Base-by-base conservation (phyloP, 768 basidiomycete species). In the Botryobasidium botryosum region DNA sequence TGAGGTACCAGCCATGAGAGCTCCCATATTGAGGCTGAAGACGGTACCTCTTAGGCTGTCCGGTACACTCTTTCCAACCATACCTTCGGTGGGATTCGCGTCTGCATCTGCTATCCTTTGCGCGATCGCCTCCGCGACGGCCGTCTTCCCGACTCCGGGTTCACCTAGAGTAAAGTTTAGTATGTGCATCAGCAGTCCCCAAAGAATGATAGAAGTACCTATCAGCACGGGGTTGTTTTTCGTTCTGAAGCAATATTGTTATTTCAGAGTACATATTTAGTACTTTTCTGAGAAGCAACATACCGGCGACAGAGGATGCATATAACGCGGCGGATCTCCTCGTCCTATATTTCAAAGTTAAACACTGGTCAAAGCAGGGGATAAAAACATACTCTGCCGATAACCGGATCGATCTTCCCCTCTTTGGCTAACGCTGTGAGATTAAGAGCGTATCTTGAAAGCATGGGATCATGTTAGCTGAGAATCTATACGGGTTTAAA, bases 61-160 rank as follows among this genome's bases (percentile, higher is more conserved):
- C 20, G 86, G 86, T 5, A 90, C 86, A 61, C 94, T 90, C 38
- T 87, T 76, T 53, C 88, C 87, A 54, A 94, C 75, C 48, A 97
- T 92, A 37, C 92, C 77, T 57, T 92, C 90, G 0, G 92, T 90
- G 5, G 96, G 76, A 33, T n/a, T n/a, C n/a, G n/a, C 32, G 10
- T 33, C 32, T 33, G 10, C 18, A 12, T 33, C 18, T 18, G 18
- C 32, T 12, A 33, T 33, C 18, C 32, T 12, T 33, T 12, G 32
- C 12, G 32, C 32, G 18, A 33, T 33, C 12, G 12, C 32, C 18
- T 33, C 32, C 32, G 32, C 32, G 18, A 33, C 18, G 32, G 12
- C 18, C 12, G 32, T 33, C 32, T 33, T 33, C 12, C 32, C 32
- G 12, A 33, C 32, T 33, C 32, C 32, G 32, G 32, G 32, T 33